Base-by-base conservation (phyloP, 2,329 filamentous ascomycete genomes). In the Coleophoma eucalyptorum region DNA sequence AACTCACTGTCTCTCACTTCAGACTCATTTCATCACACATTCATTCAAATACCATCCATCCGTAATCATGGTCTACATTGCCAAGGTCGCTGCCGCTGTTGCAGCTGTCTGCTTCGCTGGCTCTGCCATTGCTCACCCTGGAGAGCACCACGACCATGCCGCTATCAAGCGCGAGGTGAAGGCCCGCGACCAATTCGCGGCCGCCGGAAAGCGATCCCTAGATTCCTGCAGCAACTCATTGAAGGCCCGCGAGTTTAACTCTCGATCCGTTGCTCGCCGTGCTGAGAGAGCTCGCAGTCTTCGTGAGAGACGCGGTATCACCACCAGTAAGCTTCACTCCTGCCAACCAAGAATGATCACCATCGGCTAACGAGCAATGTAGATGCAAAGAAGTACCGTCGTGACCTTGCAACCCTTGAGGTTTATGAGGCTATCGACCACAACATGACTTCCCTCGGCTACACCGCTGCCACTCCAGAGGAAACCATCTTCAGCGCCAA, bases 401-500 rank as follows among this genome's bases (percentile, higher is more conserved):
- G 58, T 53, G 56, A 58, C 46, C 54, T 61, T 42, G 56, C 53
- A 10, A 55, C 56, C 18, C 51, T 61, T 32, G 52, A 60, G 42
- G n/a, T 46, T 4, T 61, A 52, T 42, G 58, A 60, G 44, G 51
- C 53, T 5, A 50, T 58, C 33, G 47, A 56, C 18, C 58, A 58
- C 49, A 55, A 61, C 35, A 18, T 43, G 21, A 60, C 53, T n/a
- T 50, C 46, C 5, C 20, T 49, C 20, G 49, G 54, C 19, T 73
- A 69, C 57, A 67, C 64, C 15, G 43, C 56, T 5, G 55, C 59
- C 47, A 74, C 70, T 18, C 57, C 65, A 15, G 60, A 65, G 7
- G 53, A 58, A 43, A 68, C 55, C 51, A 62, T 77, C 35, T 78
- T 78, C 52, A 64, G 67, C 2, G 67, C 65, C 48, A 71, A 74